Conservation (phyloP, 2,329 filamentous ascomycete species). For the Fusarium paranaense region DNA sequence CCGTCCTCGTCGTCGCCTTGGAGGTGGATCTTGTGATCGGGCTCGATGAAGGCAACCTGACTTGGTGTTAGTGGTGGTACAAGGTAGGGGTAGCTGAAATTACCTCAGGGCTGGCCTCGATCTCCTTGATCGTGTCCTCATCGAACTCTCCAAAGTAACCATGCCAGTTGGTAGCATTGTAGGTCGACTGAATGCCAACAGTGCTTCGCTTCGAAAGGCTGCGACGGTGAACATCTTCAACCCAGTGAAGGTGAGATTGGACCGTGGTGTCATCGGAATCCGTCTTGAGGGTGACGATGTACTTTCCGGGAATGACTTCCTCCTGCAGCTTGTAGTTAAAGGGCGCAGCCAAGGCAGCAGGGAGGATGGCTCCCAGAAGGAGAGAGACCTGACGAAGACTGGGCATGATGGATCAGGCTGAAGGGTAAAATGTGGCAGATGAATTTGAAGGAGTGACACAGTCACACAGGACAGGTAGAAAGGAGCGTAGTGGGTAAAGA, state of each 20-base stretch:
- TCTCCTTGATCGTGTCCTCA: slow-evolving; percentile 51
- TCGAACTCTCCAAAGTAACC: slow-evolving; percentile 59
- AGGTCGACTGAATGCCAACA: slow-evolving; percentile 45
- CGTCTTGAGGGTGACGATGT: slow-evolving; percentile 70
- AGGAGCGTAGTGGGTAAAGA: background rate
- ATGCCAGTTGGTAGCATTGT: slow-evolving; percentile 45
- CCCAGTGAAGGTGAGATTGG: slow-evolving; percentile 58
- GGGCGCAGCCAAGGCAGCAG: background rate
- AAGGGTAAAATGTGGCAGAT: background rate
- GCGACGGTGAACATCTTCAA: slow-evolving; percentile 63
- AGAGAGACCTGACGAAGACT: background rate
- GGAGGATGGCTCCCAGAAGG: background rate
- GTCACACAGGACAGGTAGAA: background rate
- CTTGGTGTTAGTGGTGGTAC: background rate
- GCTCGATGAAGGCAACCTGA: slow-evolving; percentile 38
- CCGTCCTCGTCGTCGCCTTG: background rate
- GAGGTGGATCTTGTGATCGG: slow-evolving; percentile 9
- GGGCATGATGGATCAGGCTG: background rate
- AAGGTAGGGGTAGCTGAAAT: slow-evolving; percentile 8
- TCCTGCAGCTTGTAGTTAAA: background rate
- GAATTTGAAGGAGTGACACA: background rate
- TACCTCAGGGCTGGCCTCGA: slow-evolving; percentile 55
- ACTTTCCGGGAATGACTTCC: slow-evolving; percentile 54
- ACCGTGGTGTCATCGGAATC: slow-evolving; percentile 54
- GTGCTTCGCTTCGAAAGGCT: slow-evolving; percentile 60